Evolutionary conservation across 257 asterid genomes (phyloP).

Genomic region (Fraxinus quadrangulata): DNA sequence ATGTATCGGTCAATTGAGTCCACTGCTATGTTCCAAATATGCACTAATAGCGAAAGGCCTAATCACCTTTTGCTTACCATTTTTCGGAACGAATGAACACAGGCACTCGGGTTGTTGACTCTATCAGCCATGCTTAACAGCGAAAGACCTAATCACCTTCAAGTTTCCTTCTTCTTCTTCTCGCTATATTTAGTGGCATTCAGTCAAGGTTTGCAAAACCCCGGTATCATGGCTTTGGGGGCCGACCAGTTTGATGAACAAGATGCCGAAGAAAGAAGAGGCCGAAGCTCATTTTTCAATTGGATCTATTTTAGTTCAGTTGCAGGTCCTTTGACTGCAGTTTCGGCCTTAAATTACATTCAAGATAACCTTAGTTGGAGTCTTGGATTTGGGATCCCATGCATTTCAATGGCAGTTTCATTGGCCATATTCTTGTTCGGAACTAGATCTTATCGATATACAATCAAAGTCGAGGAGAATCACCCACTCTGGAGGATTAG

Average conservation of each 20-base stretch:
- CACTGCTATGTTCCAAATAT: no score
- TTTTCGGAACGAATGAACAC: not conserved
- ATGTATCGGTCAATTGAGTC: no score
- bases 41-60: no score
- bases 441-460: conserved; percentile 34
- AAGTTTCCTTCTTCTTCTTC: conserved; percentile 40
- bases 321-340: conserved; percentile 25
- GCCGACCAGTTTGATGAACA: conserved; percentile 48
- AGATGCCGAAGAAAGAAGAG: conserved; percentile 28
- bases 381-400: conserved; percentile 53
- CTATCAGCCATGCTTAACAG: conserved; percentile 37
- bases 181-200: conserved; percentile 45
- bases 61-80: not conserved
- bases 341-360: conserved; percentile 35
- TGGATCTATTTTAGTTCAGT: conserved; percentile 35
- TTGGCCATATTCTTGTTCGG: conserved; percentile 38
- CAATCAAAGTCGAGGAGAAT: conserved; percentile 9
- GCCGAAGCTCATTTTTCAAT: conserved; percentile 48
- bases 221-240: conserved; percentile 48
- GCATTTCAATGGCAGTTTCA: conserved; percentile 30
- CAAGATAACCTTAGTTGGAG: conserved; percentile 49
- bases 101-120: conserved; percentile 41
- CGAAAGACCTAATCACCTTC: conserved; percentile 12
- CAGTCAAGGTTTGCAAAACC: conserved; percentile 50
- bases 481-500: conserved; percentile 36